Evolutionary conservation across 495 filamentous ascomycete species (phyloP).

Genomic region (Trichoderma virens): DNA sequence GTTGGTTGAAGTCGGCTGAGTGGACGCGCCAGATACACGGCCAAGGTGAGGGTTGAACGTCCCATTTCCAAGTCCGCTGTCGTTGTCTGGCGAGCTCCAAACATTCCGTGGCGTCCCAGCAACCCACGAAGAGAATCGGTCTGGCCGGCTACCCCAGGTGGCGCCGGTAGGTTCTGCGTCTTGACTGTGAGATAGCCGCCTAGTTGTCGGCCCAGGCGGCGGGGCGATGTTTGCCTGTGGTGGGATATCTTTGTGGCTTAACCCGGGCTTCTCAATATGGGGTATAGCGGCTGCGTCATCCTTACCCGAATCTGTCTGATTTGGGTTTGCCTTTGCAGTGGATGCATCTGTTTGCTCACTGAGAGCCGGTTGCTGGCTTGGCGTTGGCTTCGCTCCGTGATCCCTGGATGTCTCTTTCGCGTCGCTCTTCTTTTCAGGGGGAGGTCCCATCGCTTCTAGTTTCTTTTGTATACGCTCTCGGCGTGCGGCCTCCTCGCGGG

Average conservation of each 20-base stretch:
- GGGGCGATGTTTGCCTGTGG: neutral
- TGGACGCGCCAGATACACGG: slow-evolving; percentile 29
- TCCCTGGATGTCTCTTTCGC: slow-evolving; percentile 31
- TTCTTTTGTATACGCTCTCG: slow-evolving; percentile 78
- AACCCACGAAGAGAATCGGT: slow-evolving; percentile 27
- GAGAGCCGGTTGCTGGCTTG: slow-evolving; percentile 24
- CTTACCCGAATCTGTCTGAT: neutral
- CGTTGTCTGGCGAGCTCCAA: slow-evolving; percentile 67
- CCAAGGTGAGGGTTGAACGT: slow-evolving; percentile 61
- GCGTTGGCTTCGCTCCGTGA: slow-evolving; percentile 22
- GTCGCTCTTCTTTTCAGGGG: slow-evolving; percentile 53
- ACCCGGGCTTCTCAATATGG: neutral
- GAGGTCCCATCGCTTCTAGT: slow-evolving; percentile 66
- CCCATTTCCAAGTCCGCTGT: slow-evolving; percentile 69
- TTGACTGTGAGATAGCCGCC: slow-evolving; percentile 7
- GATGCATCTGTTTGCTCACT: slow-evolving; percentile 21
- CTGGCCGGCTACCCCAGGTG: slow-evolving; percentile 20
- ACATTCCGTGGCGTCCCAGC: slow-evolving; percentile 48
- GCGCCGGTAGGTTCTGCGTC: neutral
- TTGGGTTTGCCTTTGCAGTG: slow-evolving; percentile 4
- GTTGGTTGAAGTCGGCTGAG: slow-evolving; percentile 11
- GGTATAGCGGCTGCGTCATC: neutral
- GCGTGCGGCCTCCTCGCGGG: slow-evolving; percentile 66
- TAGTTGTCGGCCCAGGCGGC: neutral
- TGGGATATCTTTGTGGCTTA: neutral